Evolutionary conservation across 768 basidiomycete genomes (phyloP), one percentile per base, ranked within the genome.

Genomic region (Boletellus ananiceps): DNA sequence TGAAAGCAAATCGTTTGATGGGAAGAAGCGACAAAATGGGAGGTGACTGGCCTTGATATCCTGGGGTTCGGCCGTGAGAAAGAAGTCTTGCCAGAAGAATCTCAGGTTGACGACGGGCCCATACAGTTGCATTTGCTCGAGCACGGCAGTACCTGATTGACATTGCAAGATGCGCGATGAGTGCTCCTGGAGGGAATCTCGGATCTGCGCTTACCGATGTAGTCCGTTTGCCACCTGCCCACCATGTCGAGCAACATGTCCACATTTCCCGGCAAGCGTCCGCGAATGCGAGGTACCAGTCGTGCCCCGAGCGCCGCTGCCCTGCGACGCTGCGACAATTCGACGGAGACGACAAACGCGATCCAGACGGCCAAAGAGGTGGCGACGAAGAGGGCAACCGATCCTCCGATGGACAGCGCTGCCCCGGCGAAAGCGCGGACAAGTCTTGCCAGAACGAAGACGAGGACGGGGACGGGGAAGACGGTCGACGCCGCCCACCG

Each of bases 11-110:
- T 42, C 36, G 8, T 43, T 36, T 44, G 27, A 45, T 5, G 8
- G 9, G 34, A 16, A 27, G 12, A 1, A 21, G 12, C 18, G 40
- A 16, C 0, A 8, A 38, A 35, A 16, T 8, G 2, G 23, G 6
- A 1, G 11, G 18, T 12, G 6, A 16, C 15, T 25, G 29, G 67
- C 71, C 58, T 74, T 75, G 31, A 74, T 54, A 32, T 80, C 69
- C 40, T 81, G 75, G 0, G 82, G 82, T 19, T 69, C 73, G 0
- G 65, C 62, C 0, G 82, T 83, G 29, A 83, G 49, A 34, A 80
- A 57, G 18, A 75, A 25, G 49, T 78, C 71, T 16, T 72, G 69
- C 76, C 79, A 81, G 16, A 82, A 47, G 31, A 77, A 61, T 6
- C 72, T 62, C 49, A 80, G 18, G 54, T 82, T 80, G 46, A 74